phyloP scores from a whole-genome alignment of 352 stramenopile genomes.

The Globisporangium abappressorium region DNA sequence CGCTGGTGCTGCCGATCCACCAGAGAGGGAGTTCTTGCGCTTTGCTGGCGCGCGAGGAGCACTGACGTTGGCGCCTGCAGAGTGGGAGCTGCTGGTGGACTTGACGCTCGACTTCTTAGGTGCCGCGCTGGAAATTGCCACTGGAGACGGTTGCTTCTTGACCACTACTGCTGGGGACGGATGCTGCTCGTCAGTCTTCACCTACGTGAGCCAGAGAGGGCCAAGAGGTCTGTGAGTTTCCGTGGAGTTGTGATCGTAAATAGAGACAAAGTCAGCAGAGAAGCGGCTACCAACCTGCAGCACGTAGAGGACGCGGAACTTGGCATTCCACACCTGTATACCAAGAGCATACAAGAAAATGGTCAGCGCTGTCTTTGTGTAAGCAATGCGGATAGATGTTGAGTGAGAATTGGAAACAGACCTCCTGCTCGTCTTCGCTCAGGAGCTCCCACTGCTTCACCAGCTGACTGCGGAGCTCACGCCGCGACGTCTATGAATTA shows the following conservation, averaged over 20 bases:
- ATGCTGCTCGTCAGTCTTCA: not conserved
- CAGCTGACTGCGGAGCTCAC: constrained; percentile 23
- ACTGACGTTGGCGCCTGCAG: not conserved
- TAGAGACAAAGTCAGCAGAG: not conserved
- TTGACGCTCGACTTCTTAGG: not conserved
- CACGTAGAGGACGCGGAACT: constrained; percentile 5
- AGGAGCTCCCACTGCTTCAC: constrained; percentile 28
- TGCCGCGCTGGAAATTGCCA: not conserved
- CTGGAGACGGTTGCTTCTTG: constrained; percentile 10
- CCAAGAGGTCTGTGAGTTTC: not conserved
- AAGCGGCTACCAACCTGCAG: not conserved
- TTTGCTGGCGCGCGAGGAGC: constrained; percentile 1
- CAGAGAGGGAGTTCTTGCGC: constrained; percentile 11
- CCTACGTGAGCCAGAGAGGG: not conserved
- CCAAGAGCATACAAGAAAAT: not conserved
- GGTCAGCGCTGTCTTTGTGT: constrained; percentile 1
- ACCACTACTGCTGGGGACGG: not conserved
- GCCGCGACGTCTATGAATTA: constrained; percentile 24
- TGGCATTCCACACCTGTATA: constrained; percentile 16
- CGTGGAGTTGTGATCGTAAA: not conserved
- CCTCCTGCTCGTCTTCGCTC: constrained; percentile 29
- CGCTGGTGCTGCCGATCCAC: not conserved
- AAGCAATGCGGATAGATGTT: not conserved
- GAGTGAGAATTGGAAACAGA: not conserved
- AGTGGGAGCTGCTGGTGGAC: not conserved